These are phyloP conservation scores for Paralagenidium karlingii DNA, from an alignment of 352 stramenopile genomes.

Conservation along the genomic window DNA sequence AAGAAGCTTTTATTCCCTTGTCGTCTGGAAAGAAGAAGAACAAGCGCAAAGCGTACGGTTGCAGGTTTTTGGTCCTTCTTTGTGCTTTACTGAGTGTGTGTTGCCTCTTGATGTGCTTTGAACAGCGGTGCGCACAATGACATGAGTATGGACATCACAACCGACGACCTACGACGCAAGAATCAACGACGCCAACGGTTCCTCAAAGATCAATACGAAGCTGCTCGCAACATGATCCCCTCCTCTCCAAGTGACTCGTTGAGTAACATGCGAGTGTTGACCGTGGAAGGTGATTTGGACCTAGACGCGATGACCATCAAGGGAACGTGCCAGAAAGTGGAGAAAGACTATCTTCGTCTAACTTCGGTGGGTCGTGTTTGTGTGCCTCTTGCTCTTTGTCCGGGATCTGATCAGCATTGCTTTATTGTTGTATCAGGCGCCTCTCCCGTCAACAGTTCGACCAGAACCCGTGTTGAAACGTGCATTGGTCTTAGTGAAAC, in stretches of 20 bases:
- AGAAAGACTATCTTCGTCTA: slow-evolving; percentile 98
- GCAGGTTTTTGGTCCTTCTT: no score
- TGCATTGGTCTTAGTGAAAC: slow-evolving; percentile 78
- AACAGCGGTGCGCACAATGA: no score
- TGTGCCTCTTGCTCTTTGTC: slow-evolving; percentile 1
- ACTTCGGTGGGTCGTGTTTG: slow-evolving; percentile 59
- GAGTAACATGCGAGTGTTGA: slow-evolving; percentile 70
- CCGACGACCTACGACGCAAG: slow-evolving; percentile 47
- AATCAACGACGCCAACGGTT: slow-evolving; percentile 66
- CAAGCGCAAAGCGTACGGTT: slow-evolving; percentile 67
- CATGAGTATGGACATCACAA: no score
- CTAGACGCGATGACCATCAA: slow-evolving; percentile 85
- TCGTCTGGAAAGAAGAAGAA: slow-evolving; percentile 38
- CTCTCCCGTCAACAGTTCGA: slow-evolving; percentile 91
- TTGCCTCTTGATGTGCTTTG: no score
- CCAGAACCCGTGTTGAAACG: slow-evolving; percentile 86
- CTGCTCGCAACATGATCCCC: slow-evolving; percentile 35
- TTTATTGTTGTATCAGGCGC: no score
- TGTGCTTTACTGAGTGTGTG: neutral
- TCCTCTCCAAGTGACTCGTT: neutral
- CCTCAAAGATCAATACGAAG: slow-evolving; percentile 49
- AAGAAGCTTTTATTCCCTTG: no score
- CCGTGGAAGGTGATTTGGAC: slow-evolving; percentile 64
- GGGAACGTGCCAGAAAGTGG: slow-evolving; percentile 89
- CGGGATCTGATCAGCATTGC: neutral